Percentiles rank a stretch among this genome's conserved stretches.
These are phyloP conservation scores for Bipolaris gigantea DNA, from an alignment of 2,329 filamentous ascomycete genomes.

Conservation along the genomic window DNA sequence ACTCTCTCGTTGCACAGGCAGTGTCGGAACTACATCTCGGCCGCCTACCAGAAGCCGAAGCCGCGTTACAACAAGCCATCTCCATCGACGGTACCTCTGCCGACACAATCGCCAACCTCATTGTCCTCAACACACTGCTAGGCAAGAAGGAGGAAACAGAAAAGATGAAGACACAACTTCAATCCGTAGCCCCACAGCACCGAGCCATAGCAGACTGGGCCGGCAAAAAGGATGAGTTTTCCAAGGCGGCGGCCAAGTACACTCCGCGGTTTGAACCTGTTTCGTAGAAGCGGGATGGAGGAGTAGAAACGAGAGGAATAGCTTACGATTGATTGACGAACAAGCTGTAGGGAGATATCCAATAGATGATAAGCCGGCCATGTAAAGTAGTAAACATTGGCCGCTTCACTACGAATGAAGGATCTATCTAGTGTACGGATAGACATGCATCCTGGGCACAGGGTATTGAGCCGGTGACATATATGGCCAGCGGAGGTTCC, in stretches of 20 bases:
- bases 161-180: slow-evolving; percentile 57
- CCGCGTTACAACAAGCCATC: slow-evolving; percentile 78
- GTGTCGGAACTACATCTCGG: slow-evolving; percentile 90
- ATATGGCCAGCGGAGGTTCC: not conserved
- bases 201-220: slow-evolving; percentile 71
- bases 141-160: slow-evolving; percentile 65
- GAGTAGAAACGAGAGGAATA: not conserved
- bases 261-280: slow-evolving; percentile 71
- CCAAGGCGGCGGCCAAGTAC: slow-evolving; percentile 84
- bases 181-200: slow-evolving; percentile 67
- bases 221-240: slow-evolving; percentile 86
- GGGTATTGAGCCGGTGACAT: not conserved
- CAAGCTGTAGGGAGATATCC: not conserved
- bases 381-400: not conserved
- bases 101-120: slow-evolving; percentile 77
- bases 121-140: slow-evolving; percentile 76
- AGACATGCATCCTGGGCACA: not conserved
- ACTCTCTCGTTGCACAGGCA: slow-evolving; percentile 82
- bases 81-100: slow-evolving; percentile 70
- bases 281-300: slow-evolving; percentile 9
- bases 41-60: slow-evolving; percentile 83
- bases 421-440: not conserved
- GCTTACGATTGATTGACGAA: not conserved
- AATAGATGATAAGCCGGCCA: not conserved
- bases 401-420: not conserved